Base-by-base conservation (phyloP, 2,329 filamentous ascomycete species). In the Fusarium oligoseptatum region DNA sequence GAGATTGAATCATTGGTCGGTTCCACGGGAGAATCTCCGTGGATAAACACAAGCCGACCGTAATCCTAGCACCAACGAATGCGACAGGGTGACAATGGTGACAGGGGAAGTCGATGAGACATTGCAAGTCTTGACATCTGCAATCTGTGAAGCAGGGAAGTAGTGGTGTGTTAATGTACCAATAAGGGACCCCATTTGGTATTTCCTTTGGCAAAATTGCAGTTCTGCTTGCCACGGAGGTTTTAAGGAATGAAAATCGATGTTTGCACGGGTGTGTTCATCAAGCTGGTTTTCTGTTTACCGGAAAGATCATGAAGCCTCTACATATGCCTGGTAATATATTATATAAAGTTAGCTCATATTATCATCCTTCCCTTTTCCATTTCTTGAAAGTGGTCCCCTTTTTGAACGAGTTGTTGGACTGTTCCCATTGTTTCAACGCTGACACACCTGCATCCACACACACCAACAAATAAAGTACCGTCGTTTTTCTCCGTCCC, bases 41-140 rank as follows among this genome's bases (percentile, higher is more conserved):
- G 2, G 45, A 50, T 29, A 29, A 29, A n/a, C 15, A 20, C n/a
- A 43, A 43, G n/a, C 41, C 41, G n/a, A 43, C 24, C 24, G 24
- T 50, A 29, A 50, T 10, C 64, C 68, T 32, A 58, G 71, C 34
- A 55, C 52, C 58, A 72, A 72, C 71, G 55, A 22, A 29, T 66
- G 43, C 34, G 50, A 27, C 24, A 64, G 32, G 57, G 50, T 57
- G 24, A 22, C 37, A 60, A 12, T 24, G 34, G n/a, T n/a, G 8
- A 39, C n/a, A 52, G n/a, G 37, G n/a, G 10, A 22, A 22, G 14
- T 15, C 41, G 17, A 52, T 32, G 64, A 65, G 60, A 74, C 57
- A 29, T 32, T 52, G 20, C 41, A 63, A 27, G 37, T 68, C 56
- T 74, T 66, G 63, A 56, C 20, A 34, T 43, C 9, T 61, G 56